These are phyloP conservation scores for Tribonema minus DNA, from an alignment of 108 stramenopile species.

Conservation along the genomic window DNA sequence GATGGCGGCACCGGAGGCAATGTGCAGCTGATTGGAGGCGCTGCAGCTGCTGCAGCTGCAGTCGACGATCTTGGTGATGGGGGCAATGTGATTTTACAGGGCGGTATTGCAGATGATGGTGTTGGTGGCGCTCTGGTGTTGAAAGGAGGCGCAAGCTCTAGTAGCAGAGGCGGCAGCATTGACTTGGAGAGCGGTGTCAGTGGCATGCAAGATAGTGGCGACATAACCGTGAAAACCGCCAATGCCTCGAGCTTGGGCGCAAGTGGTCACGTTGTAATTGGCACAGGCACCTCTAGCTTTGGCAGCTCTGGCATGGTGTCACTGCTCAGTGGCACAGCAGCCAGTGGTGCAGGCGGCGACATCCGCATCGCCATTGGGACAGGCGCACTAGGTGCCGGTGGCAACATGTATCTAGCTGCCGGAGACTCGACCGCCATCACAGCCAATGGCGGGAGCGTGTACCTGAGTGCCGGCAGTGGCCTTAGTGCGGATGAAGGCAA, in stretches of 20 bases:
- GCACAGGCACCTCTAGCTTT: constrained; percentile 19
- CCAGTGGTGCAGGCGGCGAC: constrained; percentile 32
- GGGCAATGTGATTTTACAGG: background rate
- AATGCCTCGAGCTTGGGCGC: background rate
- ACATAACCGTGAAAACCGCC: background rate
- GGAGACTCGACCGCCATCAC: constrained; percentile 29
- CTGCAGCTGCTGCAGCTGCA: constrained; percentile 1
- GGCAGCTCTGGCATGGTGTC: constrained; percentile 24
- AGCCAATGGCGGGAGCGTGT: constrained; percentile 24
- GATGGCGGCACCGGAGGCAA: constrained; percentile 10
- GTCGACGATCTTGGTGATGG: constrained; percentile 6
- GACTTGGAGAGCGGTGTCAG: constrained; percentile 25
- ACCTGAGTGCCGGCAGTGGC: constrained; percentile 27
- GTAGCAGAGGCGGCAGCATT: constrained; percentile 3
- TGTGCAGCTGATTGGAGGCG: constrained; percentile 6
- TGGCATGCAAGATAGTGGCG: constrained; percentile 15
- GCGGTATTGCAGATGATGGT: constrained; percentile 11
- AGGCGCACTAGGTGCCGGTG: constrained; percentile 37
- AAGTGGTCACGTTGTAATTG: constrained; percentile 4
- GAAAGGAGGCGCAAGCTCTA: constrained; percentile 11
- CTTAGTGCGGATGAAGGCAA: constrained; percentile 27
- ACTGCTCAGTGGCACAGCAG: constrained; percentile 6
- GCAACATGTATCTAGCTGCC: constrained; percentile 18
- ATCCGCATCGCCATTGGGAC: constrained; percentile 36
- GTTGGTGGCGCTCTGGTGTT: constrained; percentile 4